phyloP scores from a whole-genome alignment of 257 asterid genomes.

The Solanum stenotomum region DNA sequence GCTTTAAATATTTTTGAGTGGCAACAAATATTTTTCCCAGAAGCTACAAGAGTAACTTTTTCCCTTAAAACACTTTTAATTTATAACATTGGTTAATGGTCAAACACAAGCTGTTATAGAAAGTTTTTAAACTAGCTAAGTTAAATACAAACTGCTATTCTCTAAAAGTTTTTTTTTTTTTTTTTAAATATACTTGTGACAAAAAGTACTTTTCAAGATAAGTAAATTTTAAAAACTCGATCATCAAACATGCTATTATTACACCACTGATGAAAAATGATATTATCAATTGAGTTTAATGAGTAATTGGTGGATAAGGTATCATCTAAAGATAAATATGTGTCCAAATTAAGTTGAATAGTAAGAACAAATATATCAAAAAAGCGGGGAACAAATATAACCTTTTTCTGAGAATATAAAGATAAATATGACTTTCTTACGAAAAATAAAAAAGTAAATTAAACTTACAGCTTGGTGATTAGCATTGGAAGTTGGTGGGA shows the following conservation, averaged over 20 bases:
- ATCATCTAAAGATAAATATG: too few species aligned
- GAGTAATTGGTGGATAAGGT: background rate
- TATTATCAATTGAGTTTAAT: background rate
- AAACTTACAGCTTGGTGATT: background rate
- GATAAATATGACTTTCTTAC: background rate
- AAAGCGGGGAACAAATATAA: too few species aligned
- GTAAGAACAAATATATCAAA: too few species aligned
- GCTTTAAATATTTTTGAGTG: background rate
- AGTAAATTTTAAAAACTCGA: too few species aligned
- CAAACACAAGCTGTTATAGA: background rate
- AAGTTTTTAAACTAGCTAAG: background rate
- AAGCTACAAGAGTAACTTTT: background rate
- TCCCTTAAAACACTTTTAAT: background rate
- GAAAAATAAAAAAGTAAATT: background rate
- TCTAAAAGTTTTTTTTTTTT: background rate
- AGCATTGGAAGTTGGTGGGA: constrained; percentile 4
- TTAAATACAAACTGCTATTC: background rate
- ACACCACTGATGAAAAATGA: background rate
- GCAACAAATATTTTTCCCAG: background rate
- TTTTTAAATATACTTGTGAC: too few species aligned
- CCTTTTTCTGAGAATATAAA: too few species aligned
- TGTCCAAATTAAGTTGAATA: too few species aligned
- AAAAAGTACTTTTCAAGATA: background rate
- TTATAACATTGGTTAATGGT: background rate
- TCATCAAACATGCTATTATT: background rate